phyloP scores from a whole-genome alignment of 768 basidiomycete species.

The Tulasnella sp. region DNA sequence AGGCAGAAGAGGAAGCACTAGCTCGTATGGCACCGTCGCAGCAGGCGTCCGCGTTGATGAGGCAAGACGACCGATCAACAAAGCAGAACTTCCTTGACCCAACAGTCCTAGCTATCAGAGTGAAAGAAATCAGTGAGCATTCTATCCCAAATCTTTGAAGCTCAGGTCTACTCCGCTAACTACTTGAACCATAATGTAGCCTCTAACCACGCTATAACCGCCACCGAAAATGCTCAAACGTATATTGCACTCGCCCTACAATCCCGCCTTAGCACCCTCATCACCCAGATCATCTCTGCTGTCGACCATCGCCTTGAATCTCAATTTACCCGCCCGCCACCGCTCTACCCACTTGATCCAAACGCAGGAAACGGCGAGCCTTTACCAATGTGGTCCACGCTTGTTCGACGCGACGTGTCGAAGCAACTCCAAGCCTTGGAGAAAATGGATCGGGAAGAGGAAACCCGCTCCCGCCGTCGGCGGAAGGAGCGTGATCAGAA shows the following conservation, averaged over 20 bases:
- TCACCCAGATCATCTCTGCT: slow-evolving; percentile 56
- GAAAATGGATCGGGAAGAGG: slow-evolving; percentile 73
- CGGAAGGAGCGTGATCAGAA: slow-evolving; percentile 62
- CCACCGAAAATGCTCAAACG: slow-evolving; percentile 61
- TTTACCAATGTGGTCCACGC: slow-evolving; percentile 72
- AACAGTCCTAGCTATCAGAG: slow-evolving; percentile 48
- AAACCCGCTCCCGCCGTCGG: slow-evolving; percentile 59
- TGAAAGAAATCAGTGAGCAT: slow-evolving; percentile 42
- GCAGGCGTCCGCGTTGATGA: slow-evolving; percentile 19
- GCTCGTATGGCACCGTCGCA: slow-evolving; percentile 44
- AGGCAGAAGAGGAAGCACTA: slow-evolving; percentile 74
- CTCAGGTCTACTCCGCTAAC: not conserved
- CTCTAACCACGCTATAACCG: slow-evolving; percentile 50
- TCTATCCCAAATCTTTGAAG: too few relatives aligned
- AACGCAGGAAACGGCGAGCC: not conserved
- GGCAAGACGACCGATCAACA: slow-evolving; percentile 62
- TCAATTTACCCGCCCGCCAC: slow-evolving; percentile 54
- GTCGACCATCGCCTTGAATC: slow-evolving; percentile 58
- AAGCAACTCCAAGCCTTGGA: slow-evolving; percentile 71
- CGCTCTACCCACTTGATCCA: slow-evolving; percentile 46
- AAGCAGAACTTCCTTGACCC: slow-evolving; percentile 71
- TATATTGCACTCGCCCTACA: slow-evolving; percentile 74
- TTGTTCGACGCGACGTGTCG: slow-evolving; percentile 64
- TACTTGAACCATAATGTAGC: slow-evolving; percentile 23
- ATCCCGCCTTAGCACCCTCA: slow-evolving; percentile 56